Conservation (phyloP, 2,329 filamentous ascomycete genomes). For the Fusarium cicatricum region DNA sequence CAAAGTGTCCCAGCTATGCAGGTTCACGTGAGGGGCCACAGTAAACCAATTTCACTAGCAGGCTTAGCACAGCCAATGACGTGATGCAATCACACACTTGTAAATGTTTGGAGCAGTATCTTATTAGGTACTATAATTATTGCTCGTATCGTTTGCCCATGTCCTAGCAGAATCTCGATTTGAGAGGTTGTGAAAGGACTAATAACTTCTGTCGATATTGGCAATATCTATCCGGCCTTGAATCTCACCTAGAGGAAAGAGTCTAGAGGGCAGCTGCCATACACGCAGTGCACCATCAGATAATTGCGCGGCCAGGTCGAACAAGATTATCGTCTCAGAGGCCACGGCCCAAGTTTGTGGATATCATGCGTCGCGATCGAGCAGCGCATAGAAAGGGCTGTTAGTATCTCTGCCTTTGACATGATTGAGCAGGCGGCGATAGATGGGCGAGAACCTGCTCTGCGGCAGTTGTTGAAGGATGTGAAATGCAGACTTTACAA, state of each 20-base stretch:
- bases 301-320: constrained; percentile 8
- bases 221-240: no score
- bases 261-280: no score
- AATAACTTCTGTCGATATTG: not conserved
- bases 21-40: not conserved
- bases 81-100: no score
- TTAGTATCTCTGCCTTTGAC: constrained; percentile 2
- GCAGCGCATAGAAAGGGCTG: constrained; percentile 6
- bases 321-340: constrained; percentile 15
- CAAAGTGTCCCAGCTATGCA: not conserved
- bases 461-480: not conserved
- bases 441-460: not conserved
- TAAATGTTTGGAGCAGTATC: no score
- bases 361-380: constrained; percentile 17
- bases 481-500: constrained; percentile 21
- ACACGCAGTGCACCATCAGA: no score
- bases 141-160: no score
- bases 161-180: no score
- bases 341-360: constrained; percentile 14
- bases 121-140: no score
- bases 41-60: not conserved
- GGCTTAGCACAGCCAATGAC: not conserved
- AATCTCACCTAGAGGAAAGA: no score
- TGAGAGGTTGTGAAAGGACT: not conserved
- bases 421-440: constrained; percentile 6